Percentiles rank a stretch among this genome's conserved stretches.
Evolutionary conservation across 495 filamentous ascomycete genomes (phyloP).

Genomic region (Hypomontagnella monticulosa): DNA sequence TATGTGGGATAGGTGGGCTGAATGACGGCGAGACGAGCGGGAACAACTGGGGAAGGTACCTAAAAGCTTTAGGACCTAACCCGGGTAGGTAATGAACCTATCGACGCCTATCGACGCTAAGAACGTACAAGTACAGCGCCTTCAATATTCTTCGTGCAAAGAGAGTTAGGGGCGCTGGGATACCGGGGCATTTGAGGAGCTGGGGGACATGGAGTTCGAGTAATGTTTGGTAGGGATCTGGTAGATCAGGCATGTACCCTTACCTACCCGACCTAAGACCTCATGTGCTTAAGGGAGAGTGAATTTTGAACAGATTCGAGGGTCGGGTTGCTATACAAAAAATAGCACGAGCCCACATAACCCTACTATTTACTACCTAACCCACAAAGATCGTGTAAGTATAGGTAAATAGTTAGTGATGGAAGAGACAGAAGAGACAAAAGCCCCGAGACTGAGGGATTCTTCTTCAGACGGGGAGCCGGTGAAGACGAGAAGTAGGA

Average conservation of each 20-base stretch:
- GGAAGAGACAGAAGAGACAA: conserved; percentile 16
- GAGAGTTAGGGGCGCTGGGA: neutral
- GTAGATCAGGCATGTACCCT: conserved; percentile 21
- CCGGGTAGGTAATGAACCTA: conserved; percentile 19
- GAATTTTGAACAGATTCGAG: neutral
- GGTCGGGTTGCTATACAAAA: conserved; percentile 8
- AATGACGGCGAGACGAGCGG: conserved; percentile 38
- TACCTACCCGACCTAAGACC: neutral
- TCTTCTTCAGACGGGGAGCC: conserved; percentile 23
- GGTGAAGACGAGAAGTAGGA: conserved; percentile 25
- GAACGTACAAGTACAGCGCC: conserved; percentile 15
- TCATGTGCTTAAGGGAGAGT: conserved; percentile 1
- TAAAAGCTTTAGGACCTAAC: conserved; percentile 19
- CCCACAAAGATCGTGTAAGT: neutral
- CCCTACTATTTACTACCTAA: conserved; percentile 1
- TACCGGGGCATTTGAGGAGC: neutral
- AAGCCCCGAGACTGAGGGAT: conserved; percentile 23
- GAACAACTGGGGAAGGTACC: conserved; percentile 16
- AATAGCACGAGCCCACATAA: conserved; percentile 17
- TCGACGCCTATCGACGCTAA: conserved; percentile 15
- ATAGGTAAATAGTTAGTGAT: conserved; percentile 21
- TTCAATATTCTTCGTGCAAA: conserved; percentile 13
- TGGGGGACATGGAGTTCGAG: conserved; percentile 20
- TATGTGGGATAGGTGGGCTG: conserved; percentile 33
- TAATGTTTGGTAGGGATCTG: conserved; percentile 26